phyloP scores from a whole-genome alignment of 129 eudicot genomes.

The Daucus carota region DNA sequence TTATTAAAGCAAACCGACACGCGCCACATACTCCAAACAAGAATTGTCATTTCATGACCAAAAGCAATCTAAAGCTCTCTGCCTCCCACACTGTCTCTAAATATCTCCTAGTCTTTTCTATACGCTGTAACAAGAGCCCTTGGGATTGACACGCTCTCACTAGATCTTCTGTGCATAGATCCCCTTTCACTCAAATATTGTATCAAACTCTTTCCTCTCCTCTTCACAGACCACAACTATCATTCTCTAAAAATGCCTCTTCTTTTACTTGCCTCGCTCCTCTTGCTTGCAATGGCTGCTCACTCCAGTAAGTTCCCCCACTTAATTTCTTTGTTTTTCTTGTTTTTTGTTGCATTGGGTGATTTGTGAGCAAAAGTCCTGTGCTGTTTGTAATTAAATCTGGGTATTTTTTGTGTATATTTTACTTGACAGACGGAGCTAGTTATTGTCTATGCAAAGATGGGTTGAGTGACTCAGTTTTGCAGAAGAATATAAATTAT shows the following conservation, averaged over 20 bases:
- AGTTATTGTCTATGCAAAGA: slow-evolving; percentile 71
- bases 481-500: slow-evolving; percentile 70
- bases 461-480: slow-evolving; percentile 40
- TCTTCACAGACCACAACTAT: not conserved
- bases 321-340: not conserved
- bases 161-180: not conserved
- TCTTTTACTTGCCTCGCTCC: not conserved
- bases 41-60: not conserved
- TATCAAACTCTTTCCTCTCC: not conserved
- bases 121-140: not conserved
- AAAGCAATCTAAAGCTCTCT: not conserved
- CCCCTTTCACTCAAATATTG: not conserved
- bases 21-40: not conserved
- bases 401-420: not conserved
- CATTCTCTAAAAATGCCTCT: slow-evolving; percentile 4
- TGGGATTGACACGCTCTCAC: not conserved
- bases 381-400: not conserved
- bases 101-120: too few relatives aligned
- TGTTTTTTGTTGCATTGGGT: not conserved
- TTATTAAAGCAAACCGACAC: not conserved
- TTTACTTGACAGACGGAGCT: not conserved
- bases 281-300: slow-evolving; percentile 13
- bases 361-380: too few relatives aligned
- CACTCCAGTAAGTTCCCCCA: slow-evolving; percentile 11
- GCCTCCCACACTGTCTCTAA: not conserved